phyloP scores from a whole-genome alignment of 1,284 basidiomycete genomes.

The Ceratobasidium sp. region DNA sequence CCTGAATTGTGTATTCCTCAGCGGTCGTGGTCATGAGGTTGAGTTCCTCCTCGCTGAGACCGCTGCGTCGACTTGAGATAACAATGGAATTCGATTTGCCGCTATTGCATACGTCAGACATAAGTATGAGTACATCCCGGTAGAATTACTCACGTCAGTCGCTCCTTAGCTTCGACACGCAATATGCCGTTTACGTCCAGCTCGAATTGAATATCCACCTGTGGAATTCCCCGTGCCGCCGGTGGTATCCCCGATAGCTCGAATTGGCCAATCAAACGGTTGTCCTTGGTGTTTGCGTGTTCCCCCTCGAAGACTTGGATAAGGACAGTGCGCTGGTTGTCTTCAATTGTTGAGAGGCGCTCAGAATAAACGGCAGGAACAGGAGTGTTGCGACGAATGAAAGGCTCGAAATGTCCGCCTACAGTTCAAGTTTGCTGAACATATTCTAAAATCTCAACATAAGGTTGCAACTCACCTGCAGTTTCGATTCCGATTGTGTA shows the following conservation, averaged over 20 bases:
- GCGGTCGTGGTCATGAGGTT: slow-evolving; percentile 91
- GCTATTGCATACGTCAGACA: slow-evolving; percentile 51
- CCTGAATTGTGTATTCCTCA: slow-evolving; percentile 86
- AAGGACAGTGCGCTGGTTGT: slow-evolving; percentile 59
- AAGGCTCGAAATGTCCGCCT: slow-evolving; percentile 67
- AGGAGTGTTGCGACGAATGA: slow-evolving; percentile 65
- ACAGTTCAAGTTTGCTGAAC: slow-evolving; percentile 58
- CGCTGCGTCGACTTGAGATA: slow-evolving; percentile 85
- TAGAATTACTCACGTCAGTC: neutral
- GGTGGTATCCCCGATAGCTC: slow-evolving; percentile 64
- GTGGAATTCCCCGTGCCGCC: slow-evolving; percentile 62
- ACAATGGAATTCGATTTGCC: slow-evolving; percentile 91
- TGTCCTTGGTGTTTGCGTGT: slow-evolving; percentile 64
- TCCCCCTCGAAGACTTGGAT: slow-evolving; percentile 64
- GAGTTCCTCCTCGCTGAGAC: slow-evolving; percentile 84
- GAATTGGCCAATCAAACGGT: slow-evolving; percentile 66
- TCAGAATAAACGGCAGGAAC: slow-evolving; percentile 69
- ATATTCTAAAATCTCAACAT: neutral
- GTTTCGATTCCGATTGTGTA: slow-evolving; percentile 52
- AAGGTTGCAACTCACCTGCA: neutral
- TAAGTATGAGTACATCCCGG: neutral
- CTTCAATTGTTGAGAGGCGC: slow-evolving; percentile 65
- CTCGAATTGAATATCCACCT: slow-evolving; percentile 62
- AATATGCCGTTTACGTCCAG: slow-evolving; percentile 59
- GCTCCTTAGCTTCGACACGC: slow-evolving; percentile 5